Evolutionary conservation across 148 eudicot genomes (phyloP), one percentile per base, ranked within the genome.

Genomic region (Heliosperma pusillum): DNA sequence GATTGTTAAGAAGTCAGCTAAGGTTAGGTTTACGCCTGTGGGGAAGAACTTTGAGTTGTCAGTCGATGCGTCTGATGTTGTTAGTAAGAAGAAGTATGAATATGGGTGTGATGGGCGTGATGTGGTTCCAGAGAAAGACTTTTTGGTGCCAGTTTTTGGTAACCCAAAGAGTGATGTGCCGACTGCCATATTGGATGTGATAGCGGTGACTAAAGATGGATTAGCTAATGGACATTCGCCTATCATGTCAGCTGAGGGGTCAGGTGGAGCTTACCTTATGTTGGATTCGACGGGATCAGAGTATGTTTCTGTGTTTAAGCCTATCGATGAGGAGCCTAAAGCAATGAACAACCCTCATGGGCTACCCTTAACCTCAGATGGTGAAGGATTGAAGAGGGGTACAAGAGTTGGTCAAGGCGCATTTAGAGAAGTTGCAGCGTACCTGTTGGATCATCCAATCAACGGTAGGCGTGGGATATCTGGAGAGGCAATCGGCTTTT

Each of bases 251-350:
- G 72, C 93, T 16, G 97, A 95, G 79, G 98, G 98, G 65, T 90
- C 98, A 26, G 98, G 98, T 55, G 98, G 98, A 36, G 98, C 90
- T 33, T 95, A 95, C 79, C 83, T 95, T 53, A 92, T 95, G 96
- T 82, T 66, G 75, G 89, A 92, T 86, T 81, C 83, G 52, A 70
- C 83, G 1, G 93, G 92, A 58, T 66, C 76, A 44, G 89, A 88
- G 76, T 85, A 90, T 83, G 77, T 92, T 12, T 92, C 98, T 9
- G 90, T 92, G 27, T 95, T 95, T 73, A 95, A 95, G 89, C 98
- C 98, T 1, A 76, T 90, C 26, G 98, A 94, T 80, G 98, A 94
- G 84, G 98, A 94, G 72, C 98, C 97, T 5, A 88, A 84, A 86
- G 98, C 97, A 57, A 84, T 81, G 82, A 94, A 94, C 79, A 94